A percentile compares a stretch with the other conserved stretches of the same genome.
These are phyloP conservation scores for Silybum marianum DNA, from an alignment of 129 eudicot genomes.

Conservation along the genomic window DNA sequence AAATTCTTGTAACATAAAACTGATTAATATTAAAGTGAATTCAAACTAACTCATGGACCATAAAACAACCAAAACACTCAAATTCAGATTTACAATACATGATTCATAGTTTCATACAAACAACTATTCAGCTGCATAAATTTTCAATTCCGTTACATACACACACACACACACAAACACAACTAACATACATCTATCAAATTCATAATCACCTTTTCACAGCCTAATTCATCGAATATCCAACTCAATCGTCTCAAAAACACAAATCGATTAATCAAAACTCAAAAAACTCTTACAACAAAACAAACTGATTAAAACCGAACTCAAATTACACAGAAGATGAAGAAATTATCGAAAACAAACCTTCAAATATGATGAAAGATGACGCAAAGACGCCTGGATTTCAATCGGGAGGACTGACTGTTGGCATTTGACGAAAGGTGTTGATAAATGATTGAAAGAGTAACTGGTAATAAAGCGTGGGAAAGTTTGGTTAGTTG, in stretches of 20 bases:
- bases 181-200: not conserved
- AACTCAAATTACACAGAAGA: slow-evolving; percentile 12
- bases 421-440: slow-evolving; percentile 19
- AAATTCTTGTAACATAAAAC: not conserved
- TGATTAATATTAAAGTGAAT: not conserved
- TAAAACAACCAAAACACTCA: slow-evolving; percentile 3
- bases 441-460: not conserved
- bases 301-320: not conserved
- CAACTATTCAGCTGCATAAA: slow-evolving; percentile 11
- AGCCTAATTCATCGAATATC: not conserved
- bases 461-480: slow-evolving; percentile 17
- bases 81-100: slow-evolving; percentile 8
- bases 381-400: not conserved
- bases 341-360: not conserved
- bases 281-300: not conserved
- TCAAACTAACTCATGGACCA: not conserved
- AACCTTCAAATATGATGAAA: slow-evolving; percentile 4
- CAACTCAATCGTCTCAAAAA: slow-evolving; percentile 7
- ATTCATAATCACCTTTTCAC: not conserved
- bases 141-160: not conserved
- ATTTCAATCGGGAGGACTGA: slow-evolving; percentile 1
- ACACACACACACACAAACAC: not conserved
- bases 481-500: slow-evolving; percentile 30
- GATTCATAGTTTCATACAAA: not conserved
- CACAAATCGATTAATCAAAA: not conserved